Evolutionary conservation across 257 asterid species (phyloP), one percentile per base, ranked within the genome.

Genomic region (Verbena officinalis): DNA sequence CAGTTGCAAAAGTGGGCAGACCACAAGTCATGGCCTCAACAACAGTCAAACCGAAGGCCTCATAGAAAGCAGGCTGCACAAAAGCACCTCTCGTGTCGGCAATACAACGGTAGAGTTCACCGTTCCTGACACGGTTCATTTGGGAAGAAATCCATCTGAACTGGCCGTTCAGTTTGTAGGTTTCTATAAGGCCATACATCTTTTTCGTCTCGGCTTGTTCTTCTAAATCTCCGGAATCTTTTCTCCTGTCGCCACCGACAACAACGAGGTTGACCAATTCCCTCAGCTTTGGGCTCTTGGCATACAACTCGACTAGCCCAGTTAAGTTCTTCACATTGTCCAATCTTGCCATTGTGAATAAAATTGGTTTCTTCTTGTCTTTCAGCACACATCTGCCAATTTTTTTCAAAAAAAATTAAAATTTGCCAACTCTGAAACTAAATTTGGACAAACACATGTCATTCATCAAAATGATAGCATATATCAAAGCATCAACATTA

Each of bases 21-120:
- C 96, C 96, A 34, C 96, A 88, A 9, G 89, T 81, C 96, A 88
- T 88, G 58, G 95, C 91, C 81, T 88, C 96, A 13, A 88, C 96
- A 14, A 88, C 96, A 3, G 96, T 88, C 67, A 86, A 55, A 2
- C 96, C 96, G 15, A 88, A 88, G 5, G 94, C 96, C 81, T 88
- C 96, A 7, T 88, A 85, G 55, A 88, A 83, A 31, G 96, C 96
- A 17, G 91, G 95, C 55, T 88, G 96, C 72, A 88, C 91, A 10
- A 88, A 88, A 9, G 69, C 84, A 8, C 96, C 96, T 31, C 51
- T 78, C 0, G 84, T 81, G 80, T 88, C 95, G 6, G 88, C 86
- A 21, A 88, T 82, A 83, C 39, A 88, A 4, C 91, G 86, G 72
- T 86, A 88, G 66, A 88, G 87, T 65, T 88, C 96, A 0, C 95